phyloP scores from a whole-genome alignment of 164 flowering plant genomes.

The Aristolochia fimbriata region DNA sequence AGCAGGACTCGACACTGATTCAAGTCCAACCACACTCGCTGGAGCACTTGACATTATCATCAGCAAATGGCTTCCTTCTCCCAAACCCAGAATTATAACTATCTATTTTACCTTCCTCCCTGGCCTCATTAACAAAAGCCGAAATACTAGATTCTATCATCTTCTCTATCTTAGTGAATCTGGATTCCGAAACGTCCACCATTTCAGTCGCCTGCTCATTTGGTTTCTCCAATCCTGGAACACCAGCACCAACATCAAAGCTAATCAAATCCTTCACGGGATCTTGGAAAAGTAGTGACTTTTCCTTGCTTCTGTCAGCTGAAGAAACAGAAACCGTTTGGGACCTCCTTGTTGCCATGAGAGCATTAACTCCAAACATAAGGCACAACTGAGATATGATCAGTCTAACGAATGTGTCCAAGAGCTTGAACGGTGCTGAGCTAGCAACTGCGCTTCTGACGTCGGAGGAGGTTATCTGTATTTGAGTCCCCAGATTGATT shows the following conservation, averaged over 20 bases:
- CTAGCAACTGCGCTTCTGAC: slow-evolving; percentile 75
- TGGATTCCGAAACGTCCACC: not conserved
- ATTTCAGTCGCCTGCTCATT: slow-evolving; percentile 2
- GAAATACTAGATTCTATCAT: not conserved
- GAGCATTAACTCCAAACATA: slow-evolving; percentile 22
- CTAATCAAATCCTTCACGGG: slow-evolving; percentile 41
- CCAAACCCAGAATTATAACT: not conserved
- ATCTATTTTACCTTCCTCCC: not conserved
- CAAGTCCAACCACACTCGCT: no score
- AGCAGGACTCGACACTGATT: no score
- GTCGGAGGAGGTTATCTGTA: slow-evolving; percentile 52
- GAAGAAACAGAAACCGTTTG: slow-evolving; percentile 17
- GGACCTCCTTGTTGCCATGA: slow-evolving; percentile 11
- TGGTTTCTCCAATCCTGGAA: not conserved
- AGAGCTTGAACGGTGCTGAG: slow-evolving; percentile 17
- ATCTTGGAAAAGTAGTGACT: slow-evolving; percentile 18
- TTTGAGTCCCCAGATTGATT: slow-evolving; percentile 56
- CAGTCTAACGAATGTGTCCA: slow-evolving; percentile 26
- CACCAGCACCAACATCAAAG: slow-evolving; percentile 27
- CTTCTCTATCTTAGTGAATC: not conserved
- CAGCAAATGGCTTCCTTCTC: slow-evolving; percentile 2
- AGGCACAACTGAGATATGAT: slow-evolving; percentile 42
- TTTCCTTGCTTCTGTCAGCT: slow-evolving; percentile 6
- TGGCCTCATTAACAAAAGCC: not conserved
- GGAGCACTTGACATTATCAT: not conserved